Evolutionary conservation across 305 asterid species (phyloP).

Genomic region (Coffea humblotiana): DNA sequence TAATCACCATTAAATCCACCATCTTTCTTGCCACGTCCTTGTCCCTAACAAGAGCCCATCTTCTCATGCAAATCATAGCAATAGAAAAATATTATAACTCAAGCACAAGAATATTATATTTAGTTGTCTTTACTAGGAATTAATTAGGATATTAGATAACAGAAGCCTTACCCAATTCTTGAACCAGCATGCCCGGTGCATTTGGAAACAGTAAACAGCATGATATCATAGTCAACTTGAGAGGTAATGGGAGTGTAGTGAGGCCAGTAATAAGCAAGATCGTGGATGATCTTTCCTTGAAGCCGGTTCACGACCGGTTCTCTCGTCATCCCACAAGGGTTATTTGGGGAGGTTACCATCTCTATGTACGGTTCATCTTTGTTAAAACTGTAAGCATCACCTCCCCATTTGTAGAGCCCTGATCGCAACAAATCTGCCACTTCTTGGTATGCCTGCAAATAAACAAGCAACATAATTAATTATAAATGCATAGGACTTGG

Average conservation of each 20-base stretch:
- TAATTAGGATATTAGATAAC: not conserved
- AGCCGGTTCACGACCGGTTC: constrained; percentile 53
- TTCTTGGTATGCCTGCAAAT: constrained; percentile 61
- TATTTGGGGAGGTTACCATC: constrained; percentile 69
- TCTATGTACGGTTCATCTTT: constrained; percentile 63
- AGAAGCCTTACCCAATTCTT: constrained; percentile 58
- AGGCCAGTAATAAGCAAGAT: constrained; percentile 90
- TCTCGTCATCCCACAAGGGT: constrained; percentile 57
- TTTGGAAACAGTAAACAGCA: constrained; percentile 74
- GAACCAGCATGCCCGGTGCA: constrained; percentile 94
- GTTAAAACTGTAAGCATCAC: constrained; percentile 50
- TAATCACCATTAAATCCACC: constrained; percentile 64
- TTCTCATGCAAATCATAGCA: constrained; percentile 13
- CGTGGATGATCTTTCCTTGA: constrained; percentile 52
- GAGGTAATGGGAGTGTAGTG: constrained; percentile 70
- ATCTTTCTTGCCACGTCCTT: constrained; percentile 59
- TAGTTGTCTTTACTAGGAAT: not conserved
- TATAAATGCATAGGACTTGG: not conserved
- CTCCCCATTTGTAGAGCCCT: constrained; percentile 56
- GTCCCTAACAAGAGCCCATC: constrained; percentile 76
- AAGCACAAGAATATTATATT: not conserved
- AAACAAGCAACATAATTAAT: not conserved
- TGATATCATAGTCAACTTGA: constrained; percentile 51
- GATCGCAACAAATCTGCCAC: constrained; percentile 48
- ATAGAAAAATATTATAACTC: not conserved